Percentiles rank a stretch among this genome's conserved stretches.
phyloP scores from a whole-genome alignment of 2,329 filamentous ascomycete species.

The Pyrenochaeta sp. region DNA sequence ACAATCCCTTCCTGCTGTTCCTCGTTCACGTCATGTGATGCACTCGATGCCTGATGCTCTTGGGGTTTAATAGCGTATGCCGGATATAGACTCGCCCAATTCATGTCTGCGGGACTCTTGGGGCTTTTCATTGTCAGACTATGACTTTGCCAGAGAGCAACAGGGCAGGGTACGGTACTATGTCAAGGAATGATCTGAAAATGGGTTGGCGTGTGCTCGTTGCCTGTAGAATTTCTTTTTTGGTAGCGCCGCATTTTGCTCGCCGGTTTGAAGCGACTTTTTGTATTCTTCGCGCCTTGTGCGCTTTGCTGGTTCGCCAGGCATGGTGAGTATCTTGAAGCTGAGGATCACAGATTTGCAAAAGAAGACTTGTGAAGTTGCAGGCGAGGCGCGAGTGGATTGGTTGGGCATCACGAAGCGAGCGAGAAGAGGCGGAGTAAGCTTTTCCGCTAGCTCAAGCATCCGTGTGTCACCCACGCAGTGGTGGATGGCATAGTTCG shows the following conservation, averaged over 20 bases:
- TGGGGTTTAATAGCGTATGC: conserved; percentile 60
- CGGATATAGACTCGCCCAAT: conserved; percentile 88
- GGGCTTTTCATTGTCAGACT: conserved; percentile 66
- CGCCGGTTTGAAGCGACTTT: conserved; percentile 43
- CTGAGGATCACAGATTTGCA: conserved; percentile 4
- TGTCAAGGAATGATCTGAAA: conserved; percentile 88
- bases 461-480: conserved; percentile 16
- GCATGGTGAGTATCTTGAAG: conserved; percentile 28
- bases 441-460: conserved; percentile 42
- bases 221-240: conserved; percentile 97
- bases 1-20: conserved; percentile 21
- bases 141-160: background rate
- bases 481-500: conserved; percentile 7
- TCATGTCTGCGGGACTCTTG: conserved; percentile 80
- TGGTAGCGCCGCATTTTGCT: conserved; percentile 70
- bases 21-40: conserved; percentile 28
- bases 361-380: conserved; percentile 4
- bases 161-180: conserved; percentile 68
- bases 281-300: conserved; percentile 60
- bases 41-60: conserved; percentile 16
- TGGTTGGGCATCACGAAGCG: conserved; percentile 31
- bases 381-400: conserved; percentile 25
- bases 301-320: conserved; percentile 48
- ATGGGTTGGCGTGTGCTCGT: conserved; percentile 95
- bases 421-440: conserved; percentile 26